Evolutionary conservation across 805 yeast species (phyloP), one percentile per base, ranked within the genome.

Genomic region (Wickerhamomyces silvicola): DNA sequence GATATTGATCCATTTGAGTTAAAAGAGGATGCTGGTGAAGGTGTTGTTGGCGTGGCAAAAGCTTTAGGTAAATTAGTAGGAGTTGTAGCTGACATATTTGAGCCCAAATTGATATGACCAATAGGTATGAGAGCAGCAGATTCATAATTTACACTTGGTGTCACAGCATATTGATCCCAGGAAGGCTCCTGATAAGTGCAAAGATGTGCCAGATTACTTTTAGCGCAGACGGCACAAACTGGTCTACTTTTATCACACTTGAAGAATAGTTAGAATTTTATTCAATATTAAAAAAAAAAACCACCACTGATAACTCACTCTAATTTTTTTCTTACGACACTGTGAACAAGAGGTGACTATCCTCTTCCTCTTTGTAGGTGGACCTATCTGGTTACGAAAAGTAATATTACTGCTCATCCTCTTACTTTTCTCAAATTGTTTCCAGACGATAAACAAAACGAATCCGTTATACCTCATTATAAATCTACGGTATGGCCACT

Each of bases 141-240:
- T 18, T 33, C 32, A 22, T 48, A 50, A 27, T 48, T 38, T 1
- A 31, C 21, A 8, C 34, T 29, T 2, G 39, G 16, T 6, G 34
- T 16, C 7, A 16, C 30, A 10, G 59, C 43, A 15, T 60, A 68
- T 37, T 79, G 48, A 49, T 64, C 73, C 80, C 80, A 73, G 15
- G 67, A 60, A 22, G 77, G 80, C 40, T 71, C 77, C 46, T 71
- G 60, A 41, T 72, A 73, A 19, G 62, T 64, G 35, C 78, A 72
- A 12, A 64, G 48, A 37, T 64, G 70, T 8, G 62, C 62, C 9
- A 64, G 69, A 2, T 70, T 72, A 18, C 70, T 62, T 43, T 69
- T 70, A 16, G 57, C 50, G 53, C 80, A 73, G 41, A 66, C 72
- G 6, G 63, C 57, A 48, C 80, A 73, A 32, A 65, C 68, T 1